Evolutionary conservation across 1,139 yeast genomes (phyloP), one percentile per base, ranked within the genome.

Genomic region (Candida glucosophila): DNA sequence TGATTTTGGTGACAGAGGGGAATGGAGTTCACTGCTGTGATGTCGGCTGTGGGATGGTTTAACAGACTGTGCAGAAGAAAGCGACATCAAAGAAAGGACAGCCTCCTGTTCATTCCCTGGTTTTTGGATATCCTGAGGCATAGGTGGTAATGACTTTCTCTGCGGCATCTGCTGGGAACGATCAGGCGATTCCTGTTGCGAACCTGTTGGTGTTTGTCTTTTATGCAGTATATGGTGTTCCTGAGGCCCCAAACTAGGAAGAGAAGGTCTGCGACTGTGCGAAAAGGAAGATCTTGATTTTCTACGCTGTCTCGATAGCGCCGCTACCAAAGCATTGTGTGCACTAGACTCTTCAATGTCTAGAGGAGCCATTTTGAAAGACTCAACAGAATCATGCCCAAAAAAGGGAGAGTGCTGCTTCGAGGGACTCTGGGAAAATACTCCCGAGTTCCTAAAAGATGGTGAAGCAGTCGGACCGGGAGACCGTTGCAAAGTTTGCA

Each of bases 291-390:
- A 28, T 18, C 50, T 34, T 10, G 52, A 41, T 26, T 41, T 43
- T 17, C 47, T 35, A 27, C 44, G 34, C 29, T 52, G 58, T 25
- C 64, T 36, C 6, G 52, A 46, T 20, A 61, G 41, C 1, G 69
- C 64, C 2, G 67, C 67, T 36, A 59, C 42, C 23, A 63, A 46
- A 3, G 69, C 70, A 33, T 51, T 52, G 30, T 62, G 69, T 5
- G 69, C 69, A 37, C 65, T 58, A 10, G 57, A 41, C 32, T 59
- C 67, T 33, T 58, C 66, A 26, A 58, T 60, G 8, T 49, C 43
- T 2, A 59, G 61, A 4, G 32, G 23, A 11, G 35, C 30, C 29
- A 39, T 14, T 10, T 32, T 38, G 10, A 17, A 20, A 11, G 23
- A 25, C 4, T 24, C 28, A 3, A 32, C 14, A 7, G 10, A 7